Conservation (phyloP, 139 green algal species). For the Closterium sp. region DNA sequence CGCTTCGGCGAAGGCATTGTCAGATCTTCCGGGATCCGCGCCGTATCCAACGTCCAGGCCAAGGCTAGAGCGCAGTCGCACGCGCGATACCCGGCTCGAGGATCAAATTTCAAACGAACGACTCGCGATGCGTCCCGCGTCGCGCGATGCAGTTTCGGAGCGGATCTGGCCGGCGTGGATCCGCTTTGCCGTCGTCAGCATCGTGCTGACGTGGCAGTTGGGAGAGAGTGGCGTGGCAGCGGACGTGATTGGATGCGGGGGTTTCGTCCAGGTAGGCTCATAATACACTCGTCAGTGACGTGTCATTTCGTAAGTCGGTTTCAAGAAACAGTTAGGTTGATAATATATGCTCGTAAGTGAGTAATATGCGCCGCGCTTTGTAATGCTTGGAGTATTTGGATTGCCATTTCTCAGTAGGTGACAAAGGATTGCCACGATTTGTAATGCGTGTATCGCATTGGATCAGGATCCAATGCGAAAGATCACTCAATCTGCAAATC, state of each 20-base stretch:
- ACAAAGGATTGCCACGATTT: too few species aligned
- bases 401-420: too few species aligned
- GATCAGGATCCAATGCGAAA: too few species aligned
- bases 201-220: neutral
- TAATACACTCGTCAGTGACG: neutral
- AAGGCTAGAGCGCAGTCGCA: neutral
- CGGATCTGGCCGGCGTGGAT: neutral
- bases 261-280: neutral
- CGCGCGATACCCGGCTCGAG: neutral
- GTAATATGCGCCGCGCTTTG: too few species aligned
- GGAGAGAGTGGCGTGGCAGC: neutral
- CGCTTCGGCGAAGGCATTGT: neutral
- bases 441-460: too few species aligned
- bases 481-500: too few species aligned
- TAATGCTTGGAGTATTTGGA: too few species aligned
- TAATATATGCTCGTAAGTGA: too few species aligned
- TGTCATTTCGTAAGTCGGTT: too few species aligned
- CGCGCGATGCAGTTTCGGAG: neutral
- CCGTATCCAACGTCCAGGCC: neutral
- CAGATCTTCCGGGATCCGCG: neutral
- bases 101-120: neutral
- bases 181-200: neutral
- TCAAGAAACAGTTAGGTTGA: too few species aligned
- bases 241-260: neutral
- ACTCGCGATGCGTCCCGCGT: neutral